phyloP scores from a whole-genome alignment of 2,329 filamentous ascomycete species.

The Paraphoma chrysanthemicola region DNA sequence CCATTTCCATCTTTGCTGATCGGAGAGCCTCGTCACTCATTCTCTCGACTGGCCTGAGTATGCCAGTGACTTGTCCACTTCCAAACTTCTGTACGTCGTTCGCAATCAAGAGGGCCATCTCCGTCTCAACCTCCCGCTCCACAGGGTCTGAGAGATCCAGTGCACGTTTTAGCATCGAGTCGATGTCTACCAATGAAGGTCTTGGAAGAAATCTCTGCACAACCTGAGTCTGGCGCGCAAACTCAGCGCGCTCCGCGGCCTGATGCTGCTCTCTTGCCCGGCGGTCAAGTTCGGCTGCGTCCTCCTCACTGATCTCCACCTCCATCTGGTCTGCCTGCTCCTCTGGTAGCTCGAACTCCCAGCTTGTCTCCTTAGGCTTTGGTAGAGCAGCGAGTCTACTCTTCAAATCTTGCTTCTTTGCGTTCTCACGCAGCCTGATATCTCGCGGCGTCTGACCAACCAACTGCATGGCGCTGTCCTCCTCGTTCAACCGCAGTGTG shows the following conservation, averaged over 20 bases:
- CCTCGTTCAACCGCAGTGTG: conserved; percentile 81
- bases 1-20: conserved; percentile 77
- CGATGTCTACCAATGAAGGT: conserved; percentile 74
- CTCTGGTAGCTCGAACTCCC: conserved; percentile 90
- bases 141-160: conserved; percentile 67
- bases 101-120: conserved; percentile 80
- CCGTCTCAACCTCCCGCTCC: conserved; percentile 74
- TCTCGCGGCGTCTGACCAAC: conserved; percentile 80
- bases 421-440: conserved; percentile 72
- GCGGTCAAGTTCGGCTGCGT: conserved; percentile 76
- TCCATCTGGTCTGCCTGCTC: conserved; percentile 70
- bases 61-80: conserved; percentile 69
- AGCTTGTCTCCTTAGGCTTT: conserved; percentile 91
- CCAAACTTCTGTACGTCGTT: conserved; percentile 82
- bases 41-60: conserved; percentile 64
- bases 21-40: conserved; percentile 76
- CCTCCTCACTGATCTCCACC: conserved; percentile 66
- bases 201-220: conserved; percentile 84
- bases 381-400: conserved; percentile 81
- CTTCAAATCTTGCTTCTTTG: conserved; percentile 72
- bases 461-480: conserved; percentile 67
- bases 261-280: conserved; percentile 69
- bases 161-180: conserved; percentile 70
- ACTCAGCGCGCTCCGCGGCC: conserved; percentile 72
- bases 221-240: conserved; percentile 86